Percentiles rank a stretch among this genome's conserved stretches.
Evolutionary conservation across 495 filamentous ascomycete genomes (phyloP).

Genomic region (Aspergillus conjunctus): DNA sequence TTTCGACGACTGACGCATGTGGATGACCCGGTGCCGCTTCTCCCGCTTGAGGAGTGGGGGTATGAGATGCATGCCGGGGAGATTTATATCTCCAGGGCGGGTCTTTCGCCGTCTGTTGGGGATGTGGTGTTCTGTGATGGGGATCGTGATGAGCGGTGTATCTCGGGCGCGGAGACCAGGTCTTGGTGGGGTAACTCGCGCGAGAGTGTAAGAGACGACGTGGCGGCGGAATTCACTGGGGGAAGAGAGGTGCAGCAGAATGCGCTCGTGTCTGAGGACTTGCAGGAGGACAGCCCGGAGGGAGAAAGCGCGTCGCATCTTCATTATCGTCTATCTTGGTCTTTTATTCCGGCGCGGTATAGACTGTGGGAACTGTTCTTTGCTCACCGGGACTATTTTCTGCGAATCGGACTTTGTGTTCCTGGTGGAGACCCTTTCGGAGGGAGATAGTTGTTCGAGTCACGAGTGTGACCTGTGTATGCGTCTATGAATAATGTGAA

Average conservation of each 20-base stretch:
- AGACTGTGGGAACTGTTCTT: slow-evolving; percentile 91
- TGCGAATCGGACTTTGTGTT: slow-evolving; percentile 85
- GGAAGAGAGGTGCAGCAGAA: background rate
- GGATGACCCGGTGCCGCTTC: slow-evolving; percentile 84
- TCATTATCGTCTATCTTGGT: slow-evolving; percentile 31
- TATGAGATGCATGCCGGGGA: slow-evolving; percentile 84
- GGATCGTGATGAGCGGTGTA: slow-evolving; percentile 68
- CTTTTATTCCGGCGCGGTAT: slow-evolving; percentile 60
- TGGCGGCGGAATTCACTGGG: background rate
- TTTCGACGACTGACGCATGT: slow-evolving; percentile 85
- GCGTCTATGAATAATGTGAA: background rate
- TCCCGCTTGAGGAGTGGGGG: slow-evolving; percentile 85
- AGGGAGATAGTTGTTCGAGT: slow-evolving; percentile 20
- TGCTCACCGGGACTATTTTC: slow-evolving; percentile 96
- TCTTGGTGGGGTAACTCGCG: background rate
- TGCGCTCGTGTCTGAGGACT: slow-evolving; percentile 1
- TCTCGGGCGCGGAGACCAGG: slow-evolving; percentile 53
- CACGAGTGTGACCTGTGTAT: background rate
- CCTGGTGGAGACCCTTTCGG: slow-evolving; percentile 71
- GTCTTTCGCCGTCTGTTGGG: slow-evolving; percentile 62
- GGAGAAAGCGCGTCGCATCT: slow-evolving; percentile 21
- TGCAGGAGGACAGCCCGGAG: slow-evolving; percentile 21
- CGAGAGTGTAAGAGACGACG: background rate
- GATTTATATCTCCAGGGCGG: slow-evolving; percentile 73
- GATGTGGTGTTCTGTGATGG: slow-evolving; percentile 77